Base-by-base conservation (phyloP, 2,329 filamentous ascomycete genomes). In the Claviceps digitariae region DNA sequence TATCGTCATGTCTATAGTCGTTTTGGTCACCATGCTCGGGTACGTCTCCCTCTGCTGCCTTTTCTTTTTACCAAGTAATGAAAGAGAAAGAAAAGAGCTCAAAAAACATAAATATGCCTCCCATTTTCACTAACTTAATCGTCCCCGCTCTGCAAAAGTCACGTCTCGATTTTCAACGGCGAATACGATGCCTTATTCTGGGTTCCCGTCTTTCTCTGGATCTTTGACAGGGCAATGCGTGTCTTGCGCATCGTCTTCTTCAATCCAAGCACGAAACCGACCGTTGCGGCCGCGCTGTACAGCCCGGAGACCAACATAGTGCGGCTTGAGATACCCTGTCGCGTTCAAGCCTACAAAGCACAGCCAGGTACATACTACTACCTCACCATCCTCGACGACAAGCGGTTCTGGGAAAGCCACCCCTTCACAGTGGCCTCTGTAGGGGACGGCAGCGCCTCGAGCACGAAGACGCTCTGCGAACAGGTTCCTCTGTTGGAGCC, bases 131-230 rank as follows among this genome's bases (percentile, higher is more conserved):
- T 57, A 38, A 25, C 60, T 8, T 36, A 15, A 17, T 17, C 12
- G 27, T 5, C 4, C 13, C 44, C 25, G 27, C n/a, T n/a, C n/a
- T n/a, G n/a, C n/a, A n/a, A 43, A 60, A 67, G 75, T 52, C 67
- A 82, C 57, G 66, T 78, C 54, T 67, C 78, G n/a, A 76, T 79
- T 23, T 79, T 78, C 55, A 61, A 67, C 6, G 72, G 72, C 21
- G 64, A 70, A 48, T 80, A 72, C 54, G 73, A 78, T 51, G 59
- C 62, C 9, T 71, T 76, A 21, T 72, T 78, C 51, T 81, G 74
- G 71, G 64, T 73, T 0, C 74, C 74, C 2, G 63, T 72, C 3
- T 62, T 64, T 12, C 67, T 80, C 29, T 81, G 78, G 78, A 50
- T 68, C 0, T 58, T 71, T 1, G 78, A 81, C 52, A 70, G 78